Conservation (phyloP, 2,329 filamentous ascomycete species). For the Calycina marina region DNA sequence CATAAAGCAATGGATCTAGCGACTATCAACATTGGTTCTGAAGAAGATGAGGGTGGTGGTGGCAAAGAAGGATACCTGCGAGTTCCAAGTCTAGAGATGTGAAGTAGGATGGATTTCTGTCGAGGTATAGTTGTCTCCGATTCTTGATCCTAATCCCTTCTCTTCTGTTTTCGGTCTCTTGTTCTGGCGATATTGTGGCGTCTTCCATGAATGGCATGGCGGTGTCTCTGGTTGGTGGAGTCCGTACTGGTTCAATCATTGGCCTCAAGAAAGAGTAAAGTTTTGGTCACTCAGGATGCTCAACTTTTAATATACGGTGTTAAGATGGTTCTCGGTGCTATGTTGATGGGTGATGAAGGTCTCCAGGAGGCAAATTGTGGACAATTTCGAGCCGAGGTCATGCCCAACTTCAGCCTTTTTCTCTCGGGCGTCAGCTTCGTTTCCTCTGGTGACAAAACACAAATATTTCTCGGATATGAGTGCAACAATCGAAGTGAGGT, state of each 20-base stretch:
- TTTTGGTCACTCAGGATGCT: too few species aligned
- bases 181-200: slow-evolving; percentile 1
- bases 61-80: slow-evolving; percentile 12
- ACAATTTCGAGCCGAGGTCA: too few species aligned
- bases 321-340: too few species aligned
- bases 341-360: too few species aligned
- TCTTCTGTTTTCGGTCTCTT: slow-evolving; percentile 6
- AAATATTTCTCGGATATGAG: too few species aligned
- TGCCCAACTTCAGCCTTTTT: too few species aligned
- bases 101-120: slow-evolving; percentile 23
- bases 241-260: neutral
- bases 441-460: too few species aligned
- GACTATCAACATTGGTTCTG: slow-evolving; percentile 6
- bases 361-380: too few species aligned
- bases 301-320: too few species aligned
- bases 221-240: slow-evolving; percentile 4
- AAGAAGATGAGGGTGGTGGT: neutral
- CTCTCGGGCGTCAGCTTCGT: too few species aligned
- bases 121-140: slow-evolving; percentile 22
- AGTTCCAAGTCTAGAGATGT: slow-evolving; percentile 22
- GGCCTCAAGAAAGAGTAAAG: too few species aligned
- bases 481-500: neutral
- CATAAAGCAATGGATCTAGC: slow-evolving; percentile 23
- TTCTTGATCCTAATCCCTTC: slow-evolving; percentile 21
- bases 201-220: slow-evolving; percentile 18